Conservation (phyloP, 2,329 filamentous ascomycete species). For the Basipetospora sp. region DNA sequence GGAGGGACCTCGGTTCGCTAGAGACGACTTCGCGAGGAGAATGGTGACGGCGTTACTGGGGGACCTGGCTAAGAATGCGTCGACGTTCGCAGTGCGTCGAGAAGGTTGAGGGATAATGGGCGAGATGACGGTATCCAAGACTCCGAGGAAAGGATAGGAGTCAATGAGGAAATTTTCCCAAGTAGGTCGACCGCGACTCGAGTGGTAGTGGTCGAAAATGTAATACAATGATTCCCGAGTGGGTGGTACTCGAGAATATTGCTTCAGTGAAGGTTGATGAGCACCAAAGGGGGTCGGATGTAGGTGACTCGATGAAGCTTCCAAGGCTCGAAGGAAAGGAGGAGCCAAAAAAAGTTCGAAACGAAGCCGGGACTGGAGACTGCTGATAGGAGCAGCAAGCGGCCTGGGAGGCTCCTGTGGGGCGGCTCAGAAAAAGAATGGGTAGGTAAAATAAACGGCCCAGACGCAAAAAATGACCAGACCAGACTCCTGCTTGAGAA, state of each 20-base stretch:
- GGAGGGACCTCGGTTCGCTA: no score
- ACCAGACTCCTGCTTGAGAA: slow-evolving; percentile 1
- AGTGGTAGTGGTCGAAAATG: no score
- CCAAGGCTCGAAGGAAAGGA: slow-evolving; percentile 5
- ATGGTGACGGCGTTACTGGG: no score
- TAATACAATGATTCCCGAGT: no score
- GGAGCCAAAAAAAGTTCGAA: slow-evolving; percentile 5
- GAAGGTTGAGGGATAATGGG: no score
- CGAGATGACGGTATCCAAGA: no score
- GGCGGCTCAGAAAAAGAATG: neutral
- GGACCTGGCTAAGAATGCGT: no score
- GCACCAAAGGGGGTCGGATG: neutral
- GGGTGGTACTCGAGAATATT: neutral
- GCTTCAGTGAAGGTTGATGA: neutral
- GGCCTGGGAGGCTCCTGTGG: slow-evolving; percentile 2
- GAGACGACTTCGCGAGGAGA: no score
- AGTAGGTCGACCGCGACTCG: no score
- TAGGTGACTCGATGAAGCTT: slow-evolving; percentile 3
- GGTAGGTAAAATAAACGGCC: neutral
- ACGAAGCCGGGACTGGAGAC: slow-evolving; percentile 1
- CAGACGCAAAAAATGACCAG: neutral
- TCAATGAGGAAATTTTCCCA: no score
- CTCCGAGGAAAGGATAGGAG: no score
- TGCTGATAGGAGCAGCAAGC: neutral
- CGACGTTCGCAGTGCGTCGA: no score